phyloP scores from a whole-genome alignment of 225 moss, liverwort and hornwort genomes.

The Asterella californica region DNA sequence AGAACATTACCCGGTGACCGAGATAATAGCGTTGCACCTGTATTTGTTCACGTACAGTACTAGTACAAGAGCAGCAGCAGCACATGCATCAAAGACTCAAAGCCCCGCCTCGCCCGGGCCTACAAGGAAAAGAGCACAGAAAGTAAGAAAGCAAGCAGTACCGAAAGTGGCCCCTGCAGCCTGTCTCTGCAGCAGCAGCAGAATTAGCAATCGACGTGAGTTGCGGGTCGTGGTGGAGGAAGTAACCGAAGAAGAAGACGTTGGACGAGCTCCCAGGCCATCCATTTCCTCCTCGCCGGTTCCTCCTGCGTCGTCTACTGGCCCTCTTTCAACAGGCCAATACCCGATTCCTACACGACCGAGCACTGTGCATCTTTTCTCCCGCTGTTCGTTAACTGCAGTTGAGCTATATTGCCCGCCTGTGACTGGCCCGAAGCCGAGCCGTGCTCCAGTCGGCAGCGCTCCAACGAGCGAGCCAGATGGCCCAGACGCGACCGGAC shows the following conservation, averaged over 20 bases:
- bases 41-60: not conserved
- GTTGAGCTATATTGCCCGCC: not conserved
- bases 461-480: not conserved
- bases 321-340: not conserved
- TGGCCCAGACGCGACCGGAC: not conserved
- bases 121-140: not conserved
- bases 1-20: not conserved
- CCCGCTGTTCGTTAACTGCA: not conserved
- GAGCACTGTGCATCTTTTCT: not conserved
- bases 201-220: not conserved
- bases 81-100: not conserved
- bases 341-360: not conserved
- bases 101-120: not conserved
- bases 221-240: not conserved
- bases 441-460: not conserved
- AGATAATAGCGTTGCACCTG: not conserved
- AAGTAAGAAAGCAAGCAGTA: not conserved
- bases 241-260: not conserved
- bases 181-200: not conserved
- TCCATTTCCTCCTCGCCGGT: not conserved
- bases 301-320: not conserved
- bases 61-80: slow-evolving; percentile 2
- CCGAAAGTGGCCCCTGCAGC: not conserved
- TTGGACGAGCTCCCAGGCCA: not conserved
- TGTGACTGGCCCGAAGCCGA: no score